Percentiles rank a stretch among this genome's conserved stretches.
Conservation (phyloP, 148 eudicot species). For the Heliamphora exappendiculata region DNA sequence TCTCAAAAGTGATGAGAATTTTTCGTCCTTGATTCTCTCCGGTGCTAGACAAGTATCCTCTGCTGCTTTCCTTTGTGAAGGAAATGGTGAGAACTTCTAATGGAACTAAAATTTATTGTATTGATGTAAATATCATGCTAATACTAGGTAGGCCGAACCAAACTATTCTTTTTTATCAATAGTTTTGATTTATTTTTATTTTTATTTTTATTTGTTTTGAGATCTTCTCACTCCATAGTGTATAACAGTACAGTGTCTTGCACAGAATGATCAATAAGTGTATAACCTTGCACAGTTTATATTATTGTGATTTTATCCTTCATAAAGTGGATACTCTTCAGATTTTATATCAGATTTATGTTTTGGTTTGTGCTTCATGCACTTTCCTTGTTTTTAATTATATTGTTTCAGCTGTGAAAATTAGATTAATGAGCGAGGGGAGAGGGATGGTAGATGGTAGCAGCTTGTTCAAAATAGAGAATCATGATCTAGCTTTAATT, state of each 20-base stretch:
- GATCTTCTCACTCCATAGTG: neutral
- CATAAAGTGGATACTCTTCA: neutral
- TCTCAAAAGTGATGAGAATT: conserved; percentile 69
- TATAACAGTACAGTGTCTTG: neutral
- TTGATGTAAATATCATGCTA: neutral
- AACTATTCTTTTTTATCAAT: too few relatives aligned
- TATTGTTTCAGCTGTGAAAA: neutral
- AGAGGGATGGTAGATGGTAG: too few relatives aligned
- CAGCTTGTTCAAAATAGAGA: too few relatives aligned
- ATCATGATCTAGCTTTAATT: too few relatives aligned
- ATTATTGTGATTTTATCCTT: neutral
- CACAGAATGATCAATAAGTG: neutral
- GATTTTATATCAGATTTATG: neutral
- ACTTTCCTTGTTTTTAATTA: neutral
- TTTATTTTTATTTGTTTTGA: too few relatives aligned
- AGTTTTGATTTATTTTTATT: neutral
- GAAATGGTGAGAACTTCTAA: neutral
- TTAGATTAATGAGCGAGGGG: too few relatives aligned
- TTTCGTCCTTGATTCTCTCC: conserved; percentile 58
- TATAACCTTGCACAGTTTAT: neutral
- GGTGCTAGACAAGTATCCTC: conserved; percentile 3
- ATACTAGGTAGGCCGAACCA: neutral
- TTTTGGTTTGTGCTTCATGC: neutral
- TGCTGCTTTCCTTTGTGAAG: neutral
- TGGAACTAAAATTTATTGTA: neutral